Evolutionary conservation across 2,329 filamentous ascomycete genomes (phyloP), one percentile per base, ranked within the genome.

Genomic region (Shiraia sp.): DNA sequence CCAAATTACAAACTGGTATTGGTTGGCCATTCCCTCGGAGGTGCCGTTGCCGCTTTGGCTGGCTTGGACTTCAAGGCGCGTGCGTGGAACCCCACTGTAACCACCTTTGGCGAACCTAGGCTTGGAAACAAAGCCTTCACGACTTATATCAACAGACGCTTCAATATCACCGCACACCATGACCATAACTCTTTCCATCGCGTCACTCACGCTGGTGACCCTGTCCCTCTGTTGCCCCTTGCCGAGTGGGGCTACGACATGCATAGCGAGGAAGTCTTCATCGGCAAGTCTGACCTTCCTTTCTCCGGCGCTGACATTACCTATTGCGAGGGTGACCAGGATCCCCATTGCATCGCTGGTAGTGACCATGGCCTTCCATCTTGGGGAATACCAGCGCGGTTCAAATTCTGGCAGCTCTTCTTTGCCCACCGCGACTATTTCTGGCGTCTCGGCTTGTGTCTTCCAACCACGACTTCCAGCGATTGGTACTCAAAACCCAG

Each of bases 391-490:
- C 76, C 71, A n/a, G 70, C 69, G 68, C 80, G 69, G 67, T 91
- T 79, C 57, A 88, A 86, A 67, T 79, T 95, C n/a, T 96, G 92
- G 90, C 83, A 96, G 70, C 74, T 96, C 6, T 86, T 97, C 63
- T 95, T 95, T 69, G 88, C 91, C 1, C 93, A 99, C 72, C 77
- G 93, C 27, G 93, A 99, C 72, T 99, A 99, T 69, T 97, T 99
- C 71, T 95, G 90, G 88, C 79, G 93, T 42, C 70, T 99, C 38
- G 93, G 93, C 0, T 73, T 97, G 23, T 99, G 93, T 71, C 76
- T 96, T 2, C 91, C 92, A 0, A 87, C 87, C 10, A 87, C 88
- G 10, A 85, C 87, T 63, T 84, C 85, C 2, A 74, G 75, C 32
- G 80, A 88, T 54, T 88, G 85, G 85, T 80, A 69, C 45, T 59